Evolutionary conservation across 208 protist species (phyloP).

Genomic region (Trichomonas gallinae): DNA sequence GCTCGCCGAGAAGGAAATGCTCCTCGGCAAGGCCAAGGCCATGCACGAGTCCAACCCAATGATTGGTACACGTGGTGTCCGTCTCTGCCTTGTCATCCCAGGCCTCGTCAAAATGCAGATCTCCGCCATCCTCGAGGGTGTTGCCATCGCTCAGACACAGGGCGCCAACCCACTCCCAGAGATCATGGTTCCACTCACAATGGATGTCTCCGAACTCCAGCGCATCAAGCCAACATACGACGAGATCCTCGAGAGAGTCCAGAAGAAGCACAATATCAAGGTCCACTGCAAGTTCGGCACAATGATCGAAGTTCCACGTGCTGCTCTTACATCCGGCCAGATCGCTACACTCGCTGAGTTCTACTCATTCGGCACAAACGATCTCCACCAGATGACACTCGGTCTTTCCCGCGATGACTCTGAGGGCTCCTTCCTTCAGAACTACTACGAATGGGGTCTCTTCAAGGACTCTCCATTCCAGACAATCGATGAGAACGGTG

Average conservation of each 20-base stretch:
- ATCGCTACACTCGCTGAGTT: background rate
- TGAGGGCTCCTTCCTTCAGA: constrained; percentile 61
- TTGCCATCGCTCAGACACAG: background rate
- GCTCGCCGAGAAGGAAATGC: background rate
- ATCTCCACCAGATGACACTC: constrained; percentile 82
- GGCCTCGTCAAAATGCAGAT: constrained; percentile 85
- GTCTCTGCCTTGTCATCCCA: constrained; percentile 70
- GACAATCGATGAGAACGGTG: constrained; percentile 67
- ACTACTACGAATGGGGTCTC: constrained; percentile 70
- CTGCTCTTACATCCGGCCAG: background rate
- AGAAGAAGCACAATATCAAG: background rate
- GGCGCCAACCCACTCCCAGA: background rate
- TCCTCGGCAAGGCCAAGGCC: background rate
- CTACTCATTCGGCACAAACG: constrained; percentile 61
- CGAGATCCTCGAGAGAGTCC: background rate
- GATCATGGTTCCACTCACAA: constrained; percentile 14
- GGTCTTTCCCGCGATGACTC: constrained; percentile 82
- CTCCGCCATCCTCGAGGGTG: constrained; percentile 13
- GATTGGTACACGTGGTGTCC: constrained; percentile 73
- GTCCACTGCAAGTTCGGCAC: background rate
- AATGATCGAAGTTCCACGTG: constrained; percentile 12
- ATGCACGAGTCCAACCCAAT: constrained; percentile 74
- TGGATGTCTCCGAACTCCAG: background rate
- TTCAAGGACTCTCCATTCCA: constrained; percentile 74
- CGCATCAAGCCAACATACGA: background rate